Evolutionary conservation across 2,329 filamentous ascomycete species (phyloP), one percentile per base, ranked within the genome.

Genomic region (Fusarium tuaranense): DNA sequence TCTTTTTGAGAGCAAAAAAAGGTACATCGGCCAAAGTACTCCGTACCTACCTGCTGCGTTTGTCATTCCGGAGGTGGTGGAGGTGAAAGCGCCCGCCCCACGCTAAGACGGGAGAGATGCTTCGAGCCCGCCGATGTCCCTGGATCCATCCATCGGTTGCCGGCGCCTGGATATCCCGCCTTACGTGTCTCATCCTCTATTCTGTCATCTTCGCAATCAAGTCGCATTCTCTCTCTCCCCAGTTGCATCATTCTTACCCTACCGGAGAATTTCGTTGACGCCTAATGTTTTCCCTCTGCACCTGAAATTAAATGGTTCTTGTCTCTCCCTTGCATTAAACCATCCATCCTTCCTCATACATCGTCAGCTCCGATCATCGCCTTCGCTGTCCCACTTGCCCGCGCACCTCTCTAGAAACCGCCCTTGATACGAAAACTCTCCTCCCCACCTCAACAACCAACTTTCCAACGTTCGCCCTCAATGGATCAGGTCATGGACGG

Each of bases 401-500:
- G 38, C 44, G 36, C 39, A 63, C 10, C 44, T 61, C 62, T 30
- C 57, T 39, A 22, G 27, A 48, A 30, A 22, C 25, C 27, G 57
- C 39, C 30, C 51, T 53, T 25, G 57, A 27, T 51, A 53, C 46
- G 25, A 55, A 65, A 61, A 44, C 25, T 46, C 46, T 30, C 18
- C 10, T 5, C 48, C 18, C 18, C 6, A 30, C 16, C 14, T 18
- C 44, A 48, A 18, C 44, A 53, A 53, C 36, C 32, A 27, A 22
- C 12, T 32, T 7, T 34, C n/a, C 46, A 14, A 41, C 55, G 61
- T 25, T 32, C 65, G 27, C 25, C 36, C 30, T 38, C 22, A 71
- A 91, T 91, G 89, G 88, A 91, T 76, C 88, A 89, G 78, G 87
- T 90, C 79, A 87, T 91, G 81, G 89, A 90, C 68, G 89, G 88